phyloP scores from a whole-genome alignment of 768 basidiomycete genomes.

The Collybia sordida region DNA sequence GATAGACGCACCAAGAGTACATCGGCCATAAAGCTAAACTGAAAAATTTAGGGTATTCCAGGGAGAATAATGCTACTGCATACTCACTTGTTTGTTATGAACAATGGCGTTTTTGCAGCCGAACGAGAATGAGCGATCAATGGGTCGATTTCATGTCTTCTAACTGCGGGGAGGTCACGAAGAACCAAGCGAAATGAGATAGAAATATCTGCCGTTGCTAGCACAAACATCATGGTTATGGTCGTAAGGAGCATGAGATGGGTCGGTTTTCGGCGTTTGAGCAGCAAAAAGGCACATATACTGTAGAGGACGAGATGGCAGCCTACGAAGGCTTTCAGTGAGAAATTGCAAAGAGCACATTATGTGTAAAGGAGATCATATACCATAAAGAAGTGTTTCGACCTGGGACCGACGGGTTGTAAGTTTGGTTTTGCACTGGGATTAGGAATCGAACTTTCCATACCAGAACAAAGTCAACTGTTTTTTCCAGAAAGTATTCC shows the following conservation, averaged over 20 bases:
- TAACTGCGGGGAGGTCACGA: slow-evolving; percentile 11
- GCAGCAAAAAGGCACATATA: slow-evolving; percentile 27
- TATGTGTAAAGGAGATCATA: background rate
- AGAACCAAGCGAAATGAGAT: slow-evolving; percentile 33
- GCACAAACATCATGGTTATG: slow-evolving; percentile 32
- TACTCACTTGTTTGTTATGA: background rate
- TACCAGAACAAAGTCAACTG: too few relatives aligned
- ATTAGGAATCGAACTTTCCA: too few relatives aligned
- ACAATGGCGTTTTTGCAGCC: background rate
- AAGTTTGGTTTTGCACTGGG: too few relatives aligned
- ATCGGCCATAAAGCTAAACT: background rate
- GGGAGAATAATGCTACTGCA: background rate
- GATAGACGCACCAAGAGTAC: background rate
- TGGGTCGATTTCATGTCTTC: slow-evolving; percentile 1
- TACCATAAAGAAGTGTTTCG: slow-evolving; percentile 12
- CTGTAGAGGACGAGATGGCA: slow-evolving; percentile 35
- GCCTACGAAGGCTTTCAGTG: slow-evolving; percentile 15
- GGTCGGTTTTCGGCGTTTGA: slow-evolving; percentile 19
- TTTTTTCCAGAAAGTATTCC: too few relatives aligned
- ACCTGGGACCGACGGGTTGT: background rate
- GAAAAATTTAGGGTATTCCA: background rate
- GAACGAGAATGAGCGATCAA: background rate
- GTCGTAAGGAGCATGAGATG: slow-evolving; percentile 29
- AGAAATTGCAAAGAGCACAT: background rate
- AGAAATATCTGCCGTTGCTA: slow-evolving; percentile 32